Conservation (phyloP, 768 basidiomycete species). For the Crassisporium funariophilum region DNA sequence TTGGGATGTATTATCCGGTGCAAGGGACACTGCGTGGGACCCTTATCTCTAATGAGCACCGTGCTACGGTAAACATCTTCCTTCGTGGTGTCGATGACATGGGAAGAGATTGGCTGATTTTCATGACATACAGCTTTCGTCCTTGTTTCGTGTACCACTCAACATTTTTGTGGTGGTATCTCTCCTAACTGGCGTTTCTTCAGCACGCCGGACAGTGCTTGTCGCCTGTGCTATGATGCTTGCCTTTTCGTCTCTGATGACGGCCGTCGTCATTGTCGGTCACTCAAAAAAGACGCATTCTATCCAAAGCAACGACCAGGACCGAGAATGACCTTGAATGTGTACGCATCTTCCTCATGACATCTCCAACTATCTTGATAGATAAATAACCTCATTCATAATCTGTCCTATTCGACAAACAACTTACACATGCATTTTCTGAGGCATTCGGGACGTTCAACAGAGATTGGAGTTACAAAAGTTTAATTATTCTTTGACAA, state of each 20-base stretch:
- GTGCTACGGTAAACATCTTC: conserved; percentile 60
- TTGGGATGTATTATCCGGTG: conserved; percentile 79
- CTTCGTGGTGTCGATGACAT: background rate
- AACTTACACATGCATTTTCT: no score
- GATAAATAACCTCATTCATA: no score
- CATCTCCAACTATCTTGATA: no score
- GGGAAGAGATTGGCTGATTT: conserved; percentile 1
- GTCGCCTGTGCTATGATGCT: conserved; percentile 59
- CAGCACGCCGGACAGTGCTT: conserved; percentile 62
- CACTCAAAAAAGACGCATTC: conserved; percentile 28
- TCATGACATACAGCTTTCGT: conserved; percentile 60
- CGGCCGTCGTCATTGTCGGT: conserved; percentile 47
- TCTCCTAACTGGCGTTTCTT: conserved; percentile 67
- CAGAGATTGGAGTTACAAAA: no score
- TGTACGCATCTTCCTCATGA: no score
- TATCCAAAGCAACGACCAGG: no score
- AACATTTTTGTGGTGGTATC: conserved; percentile 75
- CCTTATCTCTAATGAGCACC: conserved; percentile 69
- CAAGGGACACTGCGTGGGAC: conserved; percentile 73
- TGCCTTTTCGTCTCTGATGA: conserved; percentile 60
- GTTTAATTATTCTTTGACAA: no score
- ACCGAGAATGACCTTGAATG: no score
- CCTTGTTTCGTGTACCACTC: conserved; percentile 74
- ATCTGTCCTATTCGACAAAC: no score
- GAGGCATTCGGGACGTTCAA: no score